Percentiles rank a stretch among this genome's conserved stretches.
These are phyloP conservation scores for Colletotrichum caudatum DNA, from an alignment of 2,329 filamentous ascomycete species.

Conservation along the genomic window DNA sequence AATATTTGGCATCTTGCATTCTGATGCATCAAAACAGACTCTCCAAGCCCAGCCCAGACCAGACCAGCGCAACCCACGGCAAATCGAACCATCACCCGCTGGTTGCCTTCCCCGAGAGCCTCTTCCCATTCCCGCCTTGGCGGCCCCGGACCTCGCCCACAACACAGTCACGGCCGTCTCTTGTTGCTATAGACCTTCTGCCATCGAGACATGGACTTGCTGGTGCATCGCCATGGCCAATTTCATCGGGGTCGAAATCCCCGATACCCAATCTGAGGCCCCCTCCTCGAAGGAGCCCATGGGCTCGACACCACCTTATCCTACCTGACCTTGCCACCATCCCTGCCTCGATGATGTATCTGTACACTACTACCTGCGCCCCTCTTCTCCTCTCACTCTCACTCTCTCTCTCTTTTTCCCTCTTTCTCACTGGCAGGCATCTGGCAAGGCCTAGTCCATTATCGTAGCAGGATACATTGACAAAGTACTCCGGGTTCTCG, in stretches of 20 bases:
- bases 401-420: neutral
- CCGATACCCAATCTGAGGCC: constrained; percentile 14
- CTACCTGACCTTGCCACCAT: constrained; percentile 3
- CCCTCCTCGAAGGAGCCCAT: constrained; percentile 11
- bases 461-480: neutral
- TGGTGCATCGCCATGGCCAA: constrained; percentile 14
- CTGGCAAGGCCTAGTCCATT: neutral
- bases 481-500: neutral
- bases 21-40: constrained; percentile 24
- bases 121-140: neutral
- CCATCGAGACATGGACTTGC: constrained; percentile 15
- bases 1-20: constrained; percentile 32
- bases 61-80: neutral
- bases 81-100: neutral
- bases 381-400: neutral
- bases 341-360: neutral
- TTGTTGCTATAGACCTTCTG: constrained; percentile 17
- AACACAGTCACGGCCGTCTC: constrained; percentile 4
- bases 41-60: constrained; percentile 9
- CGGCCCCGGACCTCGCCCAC: neutral
- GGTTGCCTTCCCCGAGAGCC: neutral
- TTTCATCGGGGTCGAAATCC: constrained; percentile 19
- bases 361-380: neutral
- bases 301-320: constrained; percentile 10
- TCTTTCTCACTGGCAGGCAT: neutral